phyloP scores from a whole-genome alignment of 306 rosid genomes.

The Pyrus communis region DNA sequence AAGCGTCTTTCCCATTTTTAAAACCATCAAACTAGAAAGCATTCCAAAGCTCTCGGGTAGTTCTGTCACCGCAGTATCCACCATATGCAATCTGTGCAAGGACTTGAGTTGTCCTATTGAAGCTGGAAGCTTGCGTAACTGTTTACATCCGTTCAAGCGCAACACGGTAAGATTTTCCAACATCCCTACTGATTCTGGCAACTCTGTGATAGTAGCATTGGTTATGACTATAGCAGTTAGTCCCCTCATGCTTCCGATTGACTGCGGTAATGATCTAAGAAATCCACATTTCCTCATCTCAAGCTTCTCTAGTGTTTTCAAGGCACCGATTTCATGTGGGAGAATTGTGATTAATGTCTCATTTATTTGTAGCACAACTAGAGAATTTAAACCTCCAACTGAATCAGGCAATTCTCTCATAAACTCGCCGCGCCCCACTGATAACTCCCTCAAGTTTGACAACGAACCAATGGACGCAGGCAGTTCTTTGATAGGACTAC shows the following conservation, averaged over 20 bases:
- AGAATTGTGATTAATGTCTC: constrained; percentile 41
- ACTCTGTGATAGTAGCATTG: constrained; percentile 29
- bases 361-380: constrained; percentile 36
- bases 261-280: constrained; percentile 48
- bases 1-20: constrained; percentile 36
- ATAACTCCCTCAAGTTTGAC: constrained; percentile 26
- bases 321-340: constrained; percentile 45
- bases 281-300: constrained; percentile 36
- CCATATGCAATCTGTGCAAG: constrained; percentile 36
- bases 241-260: constrained; percentile 34
- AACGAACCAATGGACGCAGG: constrained; percentile 50
- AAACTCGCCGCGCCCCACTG: constrained; percentile 25
- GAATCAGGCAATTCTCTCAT: constrained; percentile 35
- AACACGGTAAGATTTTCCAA: constrained; percentile 45
- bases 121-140: constrained; percentile 44
- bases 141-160: constrained; percentile 27
- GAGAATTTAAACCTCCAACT: constrained; percentile 26
- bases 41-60: constrained; percentile 56
- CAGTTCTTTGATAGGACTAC: constrained; percentile 32
- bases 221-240: constrained; percentile 32
- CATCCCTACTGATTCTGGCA: constrained; percentile 44
- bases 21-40: constrained; percentile 45
- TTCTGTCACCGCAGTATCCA: constrained; percentile 33
- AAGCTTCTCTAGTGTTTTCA: constrained; percentile 46
- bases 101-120: constrained; percentile 49